Percentiles rank a stretch among this genome's conserved stretches.
phyloP scores from a whole-genome alignment of 441 rosid genomes.

The Kokia cookei region DNA sequence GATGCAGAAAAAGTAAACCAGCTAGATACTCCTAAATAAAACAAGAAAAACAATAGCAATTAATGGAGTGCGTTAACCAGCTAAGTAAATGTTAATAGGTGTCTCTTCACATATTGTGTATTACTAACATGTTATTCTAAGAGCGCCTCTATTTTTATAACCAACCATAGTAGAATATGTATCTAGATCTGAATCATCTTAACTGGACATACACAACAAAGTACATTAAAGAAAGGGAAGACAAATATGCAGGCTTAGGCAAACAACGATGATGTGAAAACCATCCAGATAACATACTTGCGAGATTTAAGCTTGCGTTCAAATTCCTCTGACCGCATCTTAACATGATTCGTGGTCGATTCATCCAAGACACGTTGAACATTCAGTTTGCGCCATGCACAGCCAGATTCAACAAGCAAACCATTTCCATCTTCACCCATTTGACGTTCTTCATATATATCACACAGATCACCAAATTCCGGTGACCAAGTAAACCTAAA shows the following conservation, averaged over 20 bases:
- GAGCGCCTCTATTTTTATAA: background rate
- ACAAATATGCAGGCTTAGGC: background rate
- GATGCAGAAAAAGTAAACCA: background rate
- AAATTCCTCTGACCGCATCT: conserved; percentile 96
- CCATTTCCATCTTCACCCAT: conserved; percentile 86
- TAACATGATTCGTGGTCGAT: conserved; percentile 84
- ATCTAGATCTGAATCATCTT: background rate
- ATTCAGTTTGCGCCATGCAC: conserved; percentile 92
- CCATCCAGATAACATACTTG: conserved; percentile 47
- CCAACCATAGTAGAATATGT: background rate
- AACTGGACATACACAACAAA: background rate
- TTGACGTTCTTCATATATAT: conserved; percentile 81
- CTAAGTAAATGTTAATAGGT: background rate
- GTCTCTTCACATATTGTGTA: background rate
- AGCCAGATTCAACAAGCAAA: conserved; percentile 87
- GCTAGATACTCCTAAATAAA: background rate
- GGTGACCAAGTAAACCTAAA: conserved; percentile 93
- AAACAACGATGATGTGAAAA: background rate
- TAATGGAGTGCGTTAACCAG: background rate
- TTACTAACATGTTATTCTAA: background rate
- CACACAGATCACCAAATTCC: conserved; percentile 82
- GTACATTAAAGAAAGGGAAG: background rate
- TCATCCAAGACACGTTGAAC: conserved; percentile 93
- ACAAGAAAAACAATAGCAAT: background rate
- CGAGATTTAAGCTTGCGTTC: conserved; percentile 81